phyloP scores from a whole-genome alignment of 2,329 filamentous ascomycete species.

The Dactylellina cionopaga region DNA sequence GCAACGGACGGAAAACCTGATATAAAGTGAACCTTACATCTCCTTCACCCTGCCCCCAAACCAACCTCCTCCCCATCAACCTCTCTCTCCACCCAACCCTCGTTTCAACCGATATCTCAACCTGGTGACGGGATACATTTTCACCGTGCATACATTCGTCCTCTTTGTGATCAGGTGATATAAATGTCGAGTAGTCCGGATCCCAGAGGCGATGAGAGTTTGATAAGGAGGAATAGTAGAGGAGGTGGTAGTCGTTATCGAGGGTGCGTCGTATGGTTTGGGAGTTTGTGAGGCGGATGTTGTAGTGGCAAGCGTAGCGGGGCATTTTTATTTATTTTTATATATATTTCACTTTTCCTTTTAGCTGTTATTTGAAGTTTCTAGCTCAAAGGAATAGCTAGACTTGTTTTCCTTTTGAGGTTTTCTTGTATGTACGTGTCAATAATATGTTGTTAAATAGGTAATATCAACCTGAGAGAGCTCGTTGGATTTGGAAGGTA shows the following conservation, averaged over 20 bases:
- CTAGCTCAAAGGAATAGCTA: too few species aligned
- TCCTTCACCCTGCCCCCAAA: neutral
- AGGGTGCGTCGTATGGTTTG: slow-evolving; percentile 7
- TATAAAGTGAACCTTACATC: neutral
- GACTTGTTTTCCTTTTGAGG: too few species aligned
- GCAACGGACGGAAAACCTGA: neutral
- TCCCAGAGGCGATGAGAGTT: slow-evolving; percentile 34
- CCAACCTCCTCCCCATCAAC: slow-evolving; percentile 18
- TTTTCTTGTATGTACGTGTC: too few species aligned
- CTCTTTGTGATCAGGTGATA: slow-evolving; percentile 11
- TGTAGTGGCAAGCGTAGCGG: slow-evolving; percentile 31
- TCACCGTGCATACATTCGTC: neutral
- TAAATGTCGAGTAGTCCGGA: slow-evolving; percentile 36
- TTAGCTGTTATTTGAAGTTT: too few species aligned
- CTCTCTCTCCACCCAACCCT: slow-evolving; percentile 11
- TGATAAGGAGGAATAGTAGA: slow-evolving; percentile 18
- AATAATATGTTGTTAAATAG: too few species aligned
- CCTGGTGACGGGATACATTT: neutral
- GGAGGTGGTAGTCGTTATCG: slow-evolving; percentile 15
- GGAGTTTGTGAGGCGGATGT: slow-evolving; percentile 13
- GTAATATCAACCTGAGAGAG: too few species aligned
- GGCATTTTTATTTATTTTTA: slow-evolving; percentile 16
- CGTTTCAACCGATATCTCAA: neutral
- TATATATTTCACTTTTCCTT: too few species aligned
- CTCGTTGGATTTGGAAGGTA: too few species aligned